Conservation (phyloP, 108 stramenopile species). For the Hondaea fermentalgiana region DNA sequence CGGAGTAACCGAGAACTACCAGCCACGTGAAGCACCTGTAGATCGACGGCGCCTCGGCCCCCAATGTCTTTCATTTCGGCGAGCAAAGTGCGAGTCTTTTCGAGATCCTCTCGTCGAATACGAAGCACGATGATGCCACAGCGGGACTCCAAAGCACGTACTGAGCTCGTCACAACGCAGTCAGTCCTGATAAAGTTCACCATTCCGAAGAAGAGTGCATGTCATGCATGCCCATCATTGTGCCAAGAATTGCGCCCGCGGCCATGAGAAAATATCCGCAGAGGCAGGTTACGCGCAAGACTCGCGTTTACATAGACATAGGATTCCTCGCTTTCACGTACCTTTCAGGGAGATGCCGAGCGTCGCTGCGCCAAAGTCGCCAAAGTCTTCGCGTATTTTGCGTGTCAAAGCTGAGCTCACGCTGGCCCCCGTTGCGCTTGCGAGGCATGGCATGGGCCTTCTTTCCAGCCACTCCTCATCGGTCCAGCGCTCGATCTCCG, state of each 20-base stretch:
- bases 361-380: not conserved
- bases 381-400: not conserved
- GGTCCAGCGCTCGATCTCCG: not conserved
- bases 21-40: not conserved
- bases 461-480: not conserved
- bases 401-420: not conserved
- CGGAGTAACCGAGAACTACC: not conserved
- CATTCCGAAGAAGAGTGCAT: not conserved
- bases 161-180: not conserved
- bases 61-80: not conserved
- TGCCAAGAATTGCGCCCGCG: not conserved
- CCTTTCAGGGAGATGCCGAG: not conserved
- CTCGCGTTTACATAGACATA: too few relatives aligned
- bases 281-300: too few relatives aligned
- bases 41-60: not conserved
- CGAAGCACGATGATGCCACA: not conserved
- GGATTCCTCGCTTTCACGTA: not conserved
- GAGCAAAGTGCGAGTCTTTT: not conserved
- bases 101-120: not conserved
- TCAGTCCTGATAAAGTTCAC: not conserved
- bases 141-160: not conserved
- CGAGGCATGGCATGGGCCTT: not conserved
- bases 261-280: too few relatives aligned
- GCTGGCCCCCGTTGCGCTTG: not conserved
- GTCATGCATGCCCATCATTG: not conserved